Evolutionary conservation across 2,329 filamentous ascomycete genomes (phyloP), one percentile per base, ranked within the genome.

Genomic region (Colletotrichum tamarilloi): DNA sequence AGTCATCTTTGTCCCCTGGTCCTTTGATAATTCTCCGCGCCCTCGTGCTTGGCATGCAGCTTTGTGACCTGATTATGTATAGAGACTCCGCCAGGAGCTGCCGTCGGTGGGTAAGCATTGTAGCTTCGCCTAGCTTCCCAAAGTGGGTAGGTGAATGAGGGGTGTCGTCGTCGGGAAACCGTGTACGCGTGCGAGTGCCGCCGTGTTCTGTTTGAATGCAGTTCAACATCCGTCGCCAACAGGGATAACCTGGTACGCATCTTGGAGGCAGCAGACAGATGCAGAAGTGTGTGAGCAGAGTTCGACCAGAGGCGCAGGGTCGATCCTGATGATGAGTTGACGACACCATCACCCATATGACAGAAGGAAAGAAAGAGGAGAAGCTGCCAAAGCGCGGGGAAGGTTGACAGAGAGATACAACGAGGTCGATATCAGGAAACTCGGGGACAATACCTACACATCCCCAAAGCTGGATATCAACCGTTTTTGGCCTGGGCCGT

Each of bases 41-140:
- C 12, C 42, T 35, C 24, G 14, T 30, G n/a, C 59, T 65, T 64
- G 67, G 67, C 67, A 22, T 69, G 67, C 67, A 65, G 52, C 53
- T n/a, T 53, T 55, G 28, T 58, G 55, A 53, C 52, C 59, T 68
- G 57, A 55, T 53, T 24, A 32, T 56, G 19, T 63, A 22, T n/a
- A 68, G 58, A 63, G 46, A 56, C 28, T 14, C 49, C 49, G 49
- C 49, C 46, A 16, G 32, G 26, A 49, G 14, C 42, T 12, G 52
- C 49, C 62, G 66, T 42, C 22, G 32, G 58, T 14, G 38, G 38
- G 46, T 35, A 57, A 52, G 38, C 38, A 56, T 38, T 28, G 22
- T 24, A 66, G 67, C 53, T 66, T 65, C 46, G 38, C 28, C 60
- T 30, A 52, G 28, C 38, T 62, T 28, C 26, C 49, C n/a, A 38